These are phyloP conservation scores for Neckera pumila DNA, from an alignment of 225 moss, liverwort and hornwort species.

Conservation along the genomic window DNA sequence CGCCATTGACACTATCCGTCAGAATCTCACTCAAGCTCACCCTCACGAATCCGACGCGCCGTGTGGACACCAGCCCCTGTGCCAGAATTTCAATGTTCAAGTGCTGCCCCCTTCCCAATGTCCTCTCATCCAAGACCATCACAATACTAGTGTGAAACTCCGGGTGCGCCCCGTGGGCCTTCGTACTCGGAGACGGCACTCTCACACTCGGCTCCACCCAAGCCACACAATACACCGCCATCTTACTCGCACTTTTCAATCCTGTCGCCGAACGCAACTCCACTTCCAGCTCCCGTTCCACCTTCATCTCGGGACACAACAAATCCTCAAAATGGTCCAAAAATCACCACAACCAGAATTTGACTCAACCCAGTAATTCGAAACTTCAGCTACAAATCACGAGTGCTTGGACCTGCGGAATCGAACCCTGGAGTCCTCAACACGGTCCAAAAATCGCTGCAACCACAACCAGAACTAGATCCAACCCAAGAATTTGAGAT, in stretches of 20 bases:
- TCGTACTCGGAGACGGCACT: constrained; percentile 14
- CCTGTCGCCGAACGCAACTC: constrained; percentile 20
- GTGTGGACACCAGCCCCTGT: constrained; percentile 16
- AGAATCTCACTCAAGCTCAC: constrained; percentile 16
- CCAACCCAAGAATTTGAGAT: too few species aligned
- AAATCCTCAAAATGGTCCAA: neutral
- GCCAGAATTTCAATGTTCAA: constrained; percentile 32
- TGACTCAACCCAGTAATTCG: neutral
- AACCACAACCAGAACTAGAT: neutral
- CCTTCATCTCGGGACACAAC: constrained; percentile 1
- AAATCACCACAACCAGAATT: neutral
- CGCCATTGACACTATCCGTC: neutral
- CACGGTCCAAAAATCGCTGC: neutral
- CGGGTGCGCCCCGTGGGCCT: constrained; percentile 10
- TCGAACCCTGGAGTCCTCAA: neutral
- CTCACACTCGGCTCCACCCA: constrained; percentile 42
- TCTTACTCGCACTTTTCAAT: constrained; percentile 15
- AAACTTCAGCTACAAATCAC: neutral
- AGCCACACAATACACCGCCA: constrained; percentile 20
- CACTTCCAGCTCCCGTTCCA: constrained; percentile 15
- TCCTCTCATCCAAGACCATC: constrained; percentile 8
- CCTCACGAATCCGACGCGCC: constrained; percentile 20
- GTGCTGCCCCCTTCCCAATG: constrained; percentile 7
- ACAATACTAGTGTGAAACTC: constrained; percentile 19
- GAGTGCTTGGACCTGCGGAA: neutral